Percentiles rank a stretch among this genome's conserved stretches.
These are phyloP conservation scores for Tubosaeta sp. DNA, from an alignment of 768 basidiomycete genomes.

Conservation along the genomic window DNA sequence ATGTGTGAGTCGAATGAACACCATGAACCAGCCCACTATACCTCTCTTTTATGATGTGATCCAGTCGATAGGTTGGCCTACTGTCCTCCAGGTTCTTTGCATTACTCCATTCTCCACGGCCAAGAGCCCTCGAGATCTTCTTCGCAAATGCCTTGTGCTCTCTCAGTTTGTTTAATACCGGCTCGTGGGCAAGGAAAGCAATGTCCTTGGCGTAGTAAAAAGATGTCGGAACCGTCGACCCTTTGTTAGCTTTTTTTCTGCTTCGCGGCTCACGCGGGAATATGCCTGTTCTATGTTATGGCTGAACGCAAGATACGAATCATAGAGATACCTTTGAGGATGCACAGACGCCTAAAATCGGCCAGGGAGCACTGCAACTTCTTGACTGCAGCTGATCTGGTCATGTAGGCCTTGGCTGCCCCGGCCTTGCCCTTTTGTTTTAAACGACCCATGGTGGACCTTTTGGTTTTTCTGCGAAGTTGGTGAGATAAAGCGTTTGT, in stretches of 20 bases:
- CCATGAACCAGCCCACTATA: conserved; percentile 31
- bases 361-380: conserved; percentile 95
- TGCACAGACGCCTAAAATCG: conserved; percentile 95
- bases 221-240: conserved; percentile 92
- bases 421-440: conserved; percentile 86
- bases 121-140: conserved; percentile 89
- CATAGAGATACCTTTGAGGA: conserved; percentile 75
- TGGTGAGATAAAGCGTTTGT: conserved; percentile 16
- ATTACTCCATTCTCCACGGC: conserved; percentile 90
- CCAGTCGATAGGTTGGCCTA: conserved; percentile 85
- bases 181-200: conserved; percentile 94
- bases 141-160: conserved; percentile 99
- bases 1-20: conserved; percentile 6
- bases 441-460: conserved; percentile 64
- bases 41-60: conserved; percentile 98
- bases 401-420: conserved; percentile 88
- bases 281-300: conserved; percentile 58
- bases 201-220: conserved; percentile 99
- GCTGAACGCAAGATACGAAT: not conserved
- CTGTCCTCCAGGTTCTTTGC: conserved; percentile 93
- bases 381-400: conserved; percentile 86
- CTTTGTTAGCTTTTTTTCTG: conserved; percentile 94
- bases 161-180: conserved; percentile 85
- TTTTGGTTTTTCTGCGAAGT: not conserved
- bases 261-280: conserved; percentile 94